Base-by-base conservation (phyloP, 805 yeast genomes). In the Torulaspora microellipsoides region DNA sequence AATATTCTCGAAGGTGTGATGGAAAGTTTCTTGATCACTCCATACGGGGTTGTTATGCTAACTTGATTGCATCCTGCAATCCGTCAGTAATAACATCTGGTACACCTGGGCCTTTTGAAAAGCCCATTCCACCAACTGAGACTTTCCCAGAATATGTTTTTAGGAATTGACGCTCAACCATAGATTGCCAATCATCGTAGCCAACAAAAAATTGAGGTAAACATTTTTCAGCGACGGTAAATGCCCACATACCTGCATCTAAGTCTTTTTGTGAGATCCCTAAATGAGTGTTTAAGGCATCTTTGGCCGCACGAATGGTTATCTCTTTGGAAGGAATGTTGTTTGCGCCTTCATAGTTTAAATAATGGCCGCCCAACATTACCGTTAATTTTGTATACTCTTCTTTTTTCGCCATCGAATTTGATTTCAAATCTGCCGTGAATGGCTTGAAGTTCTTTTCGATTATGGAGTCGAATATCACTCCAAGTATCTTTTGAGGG, bases 391-490 rank as follows among this genome's bases (percentile, higher is more conserved):
- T 87, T 4, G 88, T 78, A 52, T 80, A 82, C 0, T 68, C 66
- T 20, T 8, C 25, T 15, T 61, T 17, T 6, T 28, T 32, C n/a
- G 33, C 8, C 14, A 15, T 14, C 34, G 40, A 14, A 2, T 27
- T 15, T 45, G 29, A 50, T 43, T 45, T 39, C 34, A 14, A 54
- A 39, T 29, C 53, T 55, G 12, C 17, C 2, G 55, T 25, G 11
- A 72, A 47, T 1, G 67, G 65, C 14, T 55, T 53, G 32, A 76
- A 65, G 39, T 79, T 75, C 51, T 76, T 74, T 56, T 85, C 93
- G 15, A 87, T 77, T 42, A 87, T 88, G 1, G 96, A 86, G 62
- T 91, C 98, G 65, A 83, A 91, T 14, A 93, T 88, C 5, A 88
- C 87, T 2, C 99, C 99, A 27, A 91, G 68, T 12, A 89, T 65